Evolutionary conservation across 139 green algal species (phyloP).

Genomic region (Pseudopediastrum boryanum): DNA sequence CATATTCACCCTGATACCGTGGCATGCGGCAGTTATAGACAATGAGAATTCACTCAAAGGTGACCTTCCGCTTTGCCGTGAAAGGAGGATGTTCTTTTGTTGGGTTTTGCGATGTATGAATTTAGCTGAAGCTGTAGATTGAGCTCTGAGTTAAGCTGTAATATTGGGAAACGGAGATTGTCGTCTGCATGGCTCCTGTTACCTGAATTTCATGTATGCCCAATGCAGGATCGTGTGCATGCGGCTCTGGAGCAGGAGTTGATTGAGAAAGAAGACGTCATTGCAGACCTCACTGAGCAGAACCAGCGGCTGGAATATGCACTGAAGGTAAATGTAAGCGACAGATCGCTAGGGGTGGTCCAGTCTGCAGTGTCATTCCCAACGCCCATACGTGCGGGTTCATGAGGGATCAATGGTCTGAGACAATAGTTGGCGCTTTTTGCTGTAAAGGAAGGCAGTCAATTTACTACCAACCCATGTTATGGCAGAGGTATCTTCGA

Average conservation of each 20-base stretch:
- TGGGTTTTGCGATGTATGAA: not conserved
- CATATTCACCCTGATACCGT: too few species aligned
- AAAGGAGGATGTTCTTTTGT: not conserved
- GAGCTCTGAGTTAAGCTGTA: not conserved
- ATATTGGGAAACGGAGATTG: not conserved
- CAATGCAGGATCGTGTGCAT: not conserved
- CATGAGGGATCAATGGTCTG: too few species aligned
- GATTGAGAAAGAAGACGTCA: not conserved
- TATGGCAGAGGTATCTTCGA: too few species aligned
- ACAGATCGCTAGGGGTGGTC: too few species aligned
- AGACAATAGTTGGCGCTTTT: too few species aligned
- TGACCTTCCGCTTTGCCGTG: not conserved
- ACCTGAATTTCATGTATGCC: not conserved
- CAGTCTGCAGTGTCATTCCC: too few species aligned
- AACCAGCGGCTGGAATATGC: slow-evolving; percentile 2
- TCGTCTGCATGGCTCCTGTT: not conserved
- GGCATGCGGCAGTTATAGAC: too few species aligned
- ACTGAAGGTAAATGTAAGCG: slow-evolving; percentile 13
- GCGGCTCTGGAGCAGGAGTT: slow-evolving; percentile 9
- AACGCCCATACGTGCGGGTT: too few species aligned
- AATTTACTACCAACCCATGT: too few species aligned
- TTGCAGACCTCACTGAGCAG: not conserved
- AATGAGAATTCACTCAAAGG: too few species aligned
- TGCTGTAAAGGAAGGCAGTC: too few species aligned
- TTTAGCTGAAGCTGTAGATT: not conserved